Evolutionary conservation across 352 stramenopile genomes (phyloP).

Genomic region (Phytophthora tentaculata): DNA sequence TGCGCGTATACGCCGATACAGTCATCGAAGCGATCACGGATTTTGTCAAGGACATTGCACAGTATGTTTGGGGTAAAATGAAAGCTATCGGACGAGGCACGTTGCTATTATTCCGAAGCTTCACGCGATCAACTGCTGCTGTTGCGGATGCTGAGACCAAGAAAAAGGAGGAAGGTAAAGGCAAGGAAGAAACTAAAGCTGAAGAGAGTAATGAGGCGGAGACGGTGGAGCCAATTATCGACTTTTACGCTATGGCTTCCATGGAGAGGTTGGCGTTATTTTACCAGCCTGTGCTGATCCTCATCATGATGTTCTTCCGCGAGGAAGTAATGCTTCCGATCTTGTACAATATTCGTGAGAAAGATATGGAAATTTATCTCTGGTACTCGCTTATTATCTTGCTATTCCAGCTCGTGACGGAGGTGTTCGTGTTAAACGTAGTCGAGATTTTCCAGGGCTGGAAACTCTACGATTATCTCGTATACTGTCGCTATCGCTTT

Average conservation of each 20-base stretch:
- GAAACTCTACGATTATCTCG: conserved; percentile 98
- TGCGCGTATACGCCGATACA: conserved; percentile 91
- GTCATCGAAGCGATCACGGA: conserved; percentile 81
- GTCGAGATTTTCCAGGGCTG: conserved; percentile 98
- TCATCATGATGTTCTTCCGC: conserved; percentile 96
- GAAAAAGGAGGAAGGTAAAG: conserved; percentile 50
- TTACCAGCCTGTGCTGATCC: conserved; percentile 95
- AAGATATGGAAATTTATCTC: conserved; percentile 98
- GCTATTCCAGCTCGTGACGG: conserved; percentile 93
- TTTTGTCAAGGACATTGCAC: conserved; percentile 52
- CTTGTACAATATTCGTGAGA: conserved; percentile 96
- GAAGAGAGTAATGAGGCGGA: conserved; percentile 72
- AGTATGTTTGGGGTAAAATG: conserved; percentile 44
- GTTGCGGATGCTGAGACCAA: conserved; percentile 27
- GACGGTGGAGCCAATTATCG: conserved; percentile 97
- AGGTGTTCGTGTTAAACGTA: conserved; percentile 96
- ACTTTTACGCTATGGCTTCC: conserved; percentile 91
- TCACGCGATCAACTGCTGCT: conserved; percentile 53
- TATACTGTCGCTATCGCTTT: conserved; percentile 96
- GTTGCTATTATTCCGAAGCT: conserved; percentile 56
- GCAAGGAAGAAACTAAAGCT: conserved; percentile 42
- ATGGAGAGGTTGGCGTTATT: conserved; percentile 93
- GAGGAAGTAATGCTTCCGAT: conserved; percentile 93
- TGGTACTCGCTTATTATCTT: conserved; percentile 96
- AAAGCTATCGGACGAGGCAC: conserved; percentile 42